Conservation (phyloP, 129 eudicot genomes). For the Lactuca sativa region DNA sequence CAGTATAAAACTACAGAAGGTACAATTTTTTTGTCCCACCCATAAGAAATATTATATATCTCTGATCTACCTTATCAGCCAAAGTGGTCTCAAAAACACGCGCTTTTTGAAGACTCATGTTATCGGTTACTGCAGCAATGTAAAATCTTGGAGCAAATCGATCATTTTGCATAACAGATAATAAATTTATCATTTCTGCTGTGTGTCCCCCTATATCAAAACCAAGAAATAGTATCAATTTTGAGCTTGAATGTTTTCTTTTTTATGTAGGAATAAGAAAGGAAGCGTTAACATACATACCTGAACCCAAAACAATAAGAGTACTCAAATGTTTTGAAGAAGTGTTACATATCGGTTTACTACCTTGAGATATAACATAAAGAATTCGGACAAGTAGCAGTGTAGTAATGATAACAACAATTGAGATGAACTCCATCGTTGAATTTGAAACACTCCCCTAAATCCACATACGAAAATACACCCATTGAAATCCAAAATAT, state of each 20-base stretch:
- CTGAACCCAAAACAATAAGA: constrained; percentile 91
- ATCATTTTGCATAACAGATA: constrained; percentile 63
- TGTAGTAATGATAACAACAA: constrained; percentile 30
- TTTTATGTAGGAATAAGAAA: background rate
- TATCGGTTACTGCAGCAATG: constrained; percentile 91
- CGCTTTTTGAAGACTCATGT: constrained; percentile 97
- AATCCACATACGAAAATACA: no score
- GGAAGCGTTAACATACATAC: constrained; percentile 29
- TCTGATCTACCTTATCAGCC: constrained; percentile 46
- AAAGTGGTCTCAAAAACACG: constrained; percentile 63
- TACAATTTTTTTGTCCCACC: no score
- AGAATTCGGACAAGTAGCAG: constrained; percentile 48
- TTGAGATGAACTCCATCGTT: constrained; percentile 19
- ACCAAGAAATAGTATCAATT: background rate
- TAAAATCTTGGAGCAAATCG: constrained; percentile 68
- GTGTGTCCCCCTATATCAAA: constrained; percentile 74
- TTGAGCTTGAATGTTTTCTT: background rate
- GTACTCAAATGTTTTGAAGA: constrained; percentile 58
- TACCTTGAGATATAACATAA: constrained; percentile 52
- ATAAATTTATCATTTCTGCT: constrained; percentile 84
- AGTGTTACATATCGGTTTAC: constrained; percentile 47
- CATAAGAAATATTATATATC: background rate
- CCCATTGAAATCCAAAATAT: no score
- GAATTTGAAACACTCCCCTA: no score
- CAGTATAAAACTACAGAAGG: no score